Evolutionary conservation across 2,329 filamentous ascomycete species (phyloP), one percentile per base, ranked within the genome.

Genomic region (Alternaria arbusti): DNA sequence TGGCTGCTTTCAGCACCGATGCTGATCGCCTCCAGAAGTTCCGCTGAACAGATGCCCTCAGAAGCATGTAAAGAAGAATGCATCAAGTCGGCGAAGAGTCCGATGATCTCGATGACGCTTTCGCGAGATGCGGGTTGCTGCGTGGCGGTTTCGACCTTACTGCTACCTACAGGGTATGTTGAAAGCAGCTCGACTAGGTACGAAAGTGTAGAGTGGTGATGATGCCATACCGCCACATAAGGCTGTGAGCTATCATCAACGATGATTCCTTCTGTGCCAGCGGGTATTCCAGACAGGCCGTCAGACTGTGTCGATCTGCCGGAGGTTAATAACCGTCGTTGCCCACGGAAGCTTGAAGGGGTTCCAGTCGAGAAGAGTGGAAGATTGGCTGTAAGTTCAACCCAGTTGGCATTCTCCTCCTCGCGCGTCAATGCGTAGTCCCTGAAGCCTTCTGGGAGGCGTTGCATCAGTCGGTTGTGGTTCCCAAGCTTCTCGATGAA

Each of bases 381-480:
- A 8, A 94, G 81, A 55, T 89, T 85, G 47, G 86, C 83, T 1
- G 85, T 82, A 5, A 97, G 86, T 64, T 87, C 85, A 64, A 97
- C 91, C 17, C 88, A 88, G 71, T 96, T 96, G 25, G 88, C 89
- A 69, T 96, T 94, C 63, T 96, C 92, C 67, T 97, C 93, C 79
- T 97, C 94, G 57, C 91, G 89, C 43, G 91, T 89, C 12, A 94
- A 88, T 64, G 90, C 87, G 71, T 96, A 97, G 36, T 87, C 88
- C 45, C 86, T 86, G 76, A 97, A 97, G 30, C 86, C 81, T 0
- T 86, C 81, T 0, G 92, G 90, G n/a, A 97, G 85, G 12, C 86
- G 84, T 69, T 96, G 90, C 26, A 95, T 97, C 58, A 97, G 88
- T 7, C 88, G 90, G 2, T 88, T 86, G 57, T 94, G 90, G 61